Conservation (phyloP, 495 filamentous ascomycete genomes). For the Penicillium robsamsonii region DNA sequence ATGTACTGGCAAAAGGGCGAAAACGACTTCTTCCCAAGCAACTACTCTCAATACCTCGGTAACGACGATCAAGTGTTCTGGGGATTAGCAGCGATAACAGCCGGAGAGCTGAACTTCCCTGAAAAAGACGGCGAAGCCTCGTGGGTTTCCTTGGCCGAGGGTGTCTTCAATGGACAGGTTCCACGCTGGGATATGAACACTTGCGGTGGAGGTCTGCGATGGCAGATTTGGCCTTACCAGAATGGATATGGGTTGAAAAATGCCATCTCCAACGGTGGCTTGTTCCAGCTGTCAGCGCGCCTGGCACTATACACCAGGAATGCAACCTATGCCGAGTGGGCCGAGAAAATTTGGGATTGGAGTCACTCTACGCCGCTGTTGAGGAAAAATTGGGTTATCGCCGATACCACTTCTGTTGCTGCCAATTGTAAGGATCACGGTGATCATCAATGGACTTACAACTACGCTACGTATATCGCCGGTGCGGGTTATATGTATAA, state of each 20-base stretch:
- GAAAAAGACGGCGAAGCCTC: slow-evolving; percentile 53
- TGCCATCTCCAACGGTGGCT: slow-evolving; percentile 67
- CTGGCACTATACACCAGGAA: slow-evolving; percentile 72
- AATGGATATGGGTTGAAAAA: slow-evolving; percentile 77
- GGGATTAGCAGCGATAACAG: slow-evolving; percentile 66
- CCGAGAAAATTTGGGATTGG: slow-evolving; percentile 67
- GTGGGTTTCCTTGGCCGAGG: slow-evolving; percentile 58
- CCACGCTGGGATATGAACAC: slow-evolving; percentile 58
- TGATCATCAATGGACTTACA: slow-evolving; percentile 68
- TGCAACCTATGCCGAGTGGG: slow-evolving; percentile 70
- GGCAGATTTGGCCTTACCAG: slow-evolving; percentile 80
- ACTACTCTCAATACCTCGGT: slow-evolving; percentile 46
- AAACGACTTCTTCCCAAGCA: slow-evolving; percentile 59
- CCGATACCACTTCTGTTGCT: slow-evolving; percentile 58
- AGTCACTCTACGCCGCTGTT: slow-evolving; percentile 52
- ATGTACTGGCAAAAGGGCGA: slow-evolving; percentile 64
- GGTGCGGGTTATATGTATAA: slow-evolving; percentile 76
- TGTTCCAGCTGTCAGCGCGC: slow-evolving; percentile 72
- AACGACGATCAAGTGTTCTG: slow-evolving; percentile 79
- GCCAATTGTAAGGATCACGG: slow-evolving; percentile 56
- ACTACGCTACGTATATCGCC: slow-evolving; percentile 65
- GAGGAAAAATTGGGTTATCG: slow-evolving; percentile 49
- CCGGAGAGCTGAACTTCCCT: slow-evolving; percentile 68
- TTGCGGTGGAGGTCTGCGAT: slow-evolving; percentile 73
- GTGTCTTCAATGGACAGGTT: slow-evolving; percentile 60